Base-by-base conservation (phyloP, 1,139 yeast genomes). In the Nematodospora anomalae region DNA sequence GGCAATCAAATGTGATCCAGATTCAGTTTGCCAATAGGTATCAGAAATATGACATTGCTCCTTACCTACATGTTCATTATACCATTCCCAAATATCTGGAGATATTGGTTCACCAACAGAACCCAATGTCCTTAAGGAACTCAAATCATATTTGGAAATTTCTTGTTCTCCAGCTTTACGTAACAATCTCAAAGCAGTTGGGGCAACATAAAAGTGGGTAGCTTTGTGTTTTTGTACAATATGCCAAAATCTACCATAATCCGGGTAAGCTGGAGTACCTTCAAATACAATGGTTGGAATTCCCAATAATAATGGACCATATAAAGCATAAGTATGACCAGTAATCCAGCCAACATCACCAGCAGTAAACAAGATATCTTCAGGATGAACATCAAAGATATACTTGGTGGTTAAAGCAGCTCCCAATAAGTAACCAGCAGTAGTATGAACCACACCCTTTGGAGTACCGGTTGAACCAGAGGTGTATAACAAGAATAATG, bases 291-390 rank as follows among this genome's bases (percentile, higher is more conserved):
- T 80, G 24, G 97, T 81, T 37, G 97, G 85, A 41, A 88, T 82
- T 62, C 98, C 98, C 41, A 88, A 73, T 35, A 80, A 65, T 54
- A 92, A 77, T 40, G 98, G 97, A 46, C 97, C 97, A 60, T 92
- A 92, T 44, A 90, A 72, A 25, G 95, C 96, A 58, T 92, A 92
- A 26, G 97, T 84, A 67, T 92, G 98, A 53, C 98, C 98, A 28
- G 98, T 92, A 60, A 92, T 92, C 98, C 98, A 92, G 62, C 98
- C 98, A 37, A 92, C 96, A 64, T 92, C 98, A 62, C 97, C 97
- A 37, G 97, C 97, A 36, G 97, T 90, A 74, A 92, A 92, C 44
- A 92, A 72, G 37, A 85, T 76, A 63, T 92, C 98, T 53, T 85
- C 84, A 37, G 82, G 79, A 60, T 88, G 96, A 41, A 92, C 76